Conservation (phyloP, 2,329 filamentous ascomycete species). For the Calonectria pauciramosa region DNA sequence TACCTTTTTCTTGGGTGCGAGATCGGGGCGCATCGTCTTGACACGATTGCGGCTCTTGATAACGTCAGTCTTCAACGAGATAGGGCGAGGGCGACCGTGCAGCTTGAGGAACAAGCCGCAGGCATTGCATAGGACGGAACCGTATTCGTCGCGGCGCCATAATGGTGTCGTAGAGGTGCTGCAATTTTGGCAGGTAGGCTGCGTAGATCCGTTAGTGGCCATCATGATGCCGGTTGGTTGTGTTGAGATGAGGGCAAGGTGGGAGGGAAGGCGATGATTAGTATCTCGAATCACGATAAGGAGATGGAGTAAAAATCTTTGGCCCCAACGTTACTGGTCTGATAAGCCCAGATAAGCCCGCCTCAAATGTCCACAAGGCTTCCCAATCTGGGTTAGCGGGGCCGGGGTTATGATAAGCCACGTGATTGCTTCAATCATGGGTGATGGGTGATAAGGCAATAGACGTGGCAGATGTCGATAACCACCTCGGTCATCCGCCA, state of each 20-base stretch:
- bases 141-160: conserved; percentile 97
- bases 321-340: conserved; percentile 47
- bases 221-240: conserved; percentile 59
- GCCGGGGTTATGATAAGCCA: conserved; percentile 44
- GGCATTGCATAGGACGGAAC: conserved; percentile 97
- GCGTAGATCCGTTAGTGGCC: conserved; percentile 74
- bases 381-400: conserved; percentile 38
- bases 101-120: conserved; percentile 98
- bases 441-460: conserved; percentile 37
- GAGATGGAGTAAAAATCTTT: conserved; percentile 53
- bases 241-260: conserved; percentile 43
- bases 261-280: conserved; percentile 50
- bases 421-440: conserved; percentile 46
- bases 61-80: conserved; percentile 98
- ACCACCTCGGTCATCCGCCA: conserved; percentile 22
- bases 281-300: conserved; percentile 56
- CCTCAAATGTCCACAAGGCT: conserved; percentile 32
- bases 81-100: conserved; percentile 91
- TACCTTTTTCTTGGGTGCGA: conserved; percentile 88
- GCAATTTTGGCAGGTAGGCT: conserved; percentile 98
- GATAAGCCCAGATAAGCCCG: conserved; percentile 54
- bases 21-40: conserved; percentile 85
- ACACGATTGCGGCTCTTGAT: conserved; percentile 99
- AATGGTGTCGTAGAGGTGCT: conserved; percentile 94
- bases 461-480: conserved; percentile 19